These are phyloP conservation scores for Euphorbia corollata DNA, from an alignment of 441 rosid species.

Conservation along the genomic window DNA sequence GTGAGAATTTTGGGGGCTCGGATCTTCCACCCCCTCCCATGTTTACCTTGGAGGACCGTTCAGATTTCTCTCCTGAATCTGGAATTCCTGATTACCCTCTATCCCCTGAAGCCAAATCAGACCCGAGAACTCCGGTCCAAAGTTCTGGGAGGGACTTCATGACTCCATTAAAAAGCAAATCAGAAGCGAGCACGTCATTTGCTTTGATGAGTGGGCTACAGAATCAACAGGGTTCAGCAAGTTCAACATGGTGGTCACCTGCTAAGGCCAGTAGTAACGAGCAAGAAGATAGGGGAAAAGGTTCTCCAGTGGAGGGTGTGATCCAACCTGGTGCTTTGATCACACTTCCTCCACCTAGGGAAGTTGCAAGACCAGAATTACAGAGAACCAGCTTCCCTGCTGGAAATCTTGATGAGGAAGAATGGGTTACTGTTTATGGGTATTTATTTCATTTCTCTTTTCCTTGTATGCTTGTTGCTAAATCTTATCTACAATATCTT, in stretches of 20 bases:
- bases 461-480: background rate
- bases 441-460: constrained; percentile 22
- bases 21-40: constrained; percentile 96
- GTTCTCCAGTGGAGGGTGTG: constrained; percentile 89
- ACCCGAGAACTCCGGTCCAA: constrained; percentile 42
- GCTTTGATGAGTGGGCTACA: constrained; percentile 49
- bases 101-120: constrained; percentile 63
- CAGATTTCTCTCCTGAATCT: constrained; percentile 78
- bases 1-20: constrained; percentile 67
- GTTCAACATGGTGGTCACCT: constrained; percentile 74
- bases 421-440: constrained; percentile 99
- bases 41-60: constrained; percentile 77
- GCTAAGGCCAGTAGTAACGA: constrained; percentile 45
- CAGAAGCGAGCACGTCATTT: constrained; percentile 53
- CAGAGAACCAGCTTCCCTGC: constrained; percentile 59
- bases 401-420: constrained; percentile 78
- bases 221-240: constrained; percentile 51
- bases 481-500: background rate
- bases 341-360: constrained; percentile 80
- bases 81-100: constrained; percentile 66
- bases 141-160: constrained; percentile 47
- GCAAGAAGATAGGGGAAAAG: constrained; percentile 73
- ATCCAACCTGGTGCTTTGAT: constrained; percentile 74
- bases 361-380: constrained; percentile 90
- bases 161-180: constrained; percentile 47